Evolutionary conservation across 1,284 basidiomycete genomes (phyloP), one percentile per base, ranked within the genome.

Genomic region (Apiotrichum veenhuisii): DNA sequence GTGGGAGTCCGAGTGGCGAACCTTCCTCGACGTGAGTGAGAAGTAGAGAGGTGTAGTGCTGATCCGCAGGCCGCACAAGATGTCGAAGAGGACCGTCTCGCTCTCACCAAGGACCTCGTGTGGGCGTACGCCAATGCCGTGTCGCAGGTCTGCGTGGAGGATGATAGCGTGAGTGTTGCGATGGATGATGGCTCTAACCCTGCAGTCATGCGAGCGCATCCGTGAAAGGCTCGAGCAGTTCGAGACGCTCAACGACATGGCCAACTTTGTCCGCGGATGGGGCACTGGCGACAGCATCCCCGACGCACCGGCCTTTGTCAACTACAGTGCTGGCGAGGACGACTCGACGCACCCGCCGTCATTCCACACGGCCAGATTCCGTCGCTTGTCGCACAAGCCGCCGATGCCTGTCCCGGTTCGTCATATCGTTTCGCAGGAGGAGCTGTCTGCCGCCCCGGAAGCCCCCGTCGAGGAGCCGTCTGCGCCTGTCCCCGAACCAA

Each of bases 51-150:
- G 26, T 20, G 27, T 9, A 11, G n/a, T 23, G 51, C 47, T 54
- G 46, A 55, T 44, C 23, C 25, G 20, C 52, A 82, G 79, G 85
- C 85, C 55, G 93, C 89, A 64, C 96, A 99, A 78, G 95, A 99
- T 77, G 75, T 96, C 46, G 95, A 99, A 73, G 94, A 98, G 69
- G 88, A 95, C 61, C 83, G 96, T 17, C 79, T 96, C 71, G 91
- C 93, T 62, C 91, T 96, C 70, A 87, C 89, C 79, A 97, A 96
- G 79, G 89, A 94, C 73, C 91, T 91, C 65, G 82, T 96, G 73
- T 99, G 95, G 95, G 85, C 87, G 33, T 97, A 91, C 73, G 93
- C 95, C 2, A 99, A 99, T 75, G 87, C 88, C 1, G 87, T 98
- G 22, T 96, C 93, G 5, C 91, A 90, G 9, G 89, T 97, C 26